Evolutionary conservation across 305 asterid genomes (phyloP).

Genomic region (Rubia balearica): DNA sequence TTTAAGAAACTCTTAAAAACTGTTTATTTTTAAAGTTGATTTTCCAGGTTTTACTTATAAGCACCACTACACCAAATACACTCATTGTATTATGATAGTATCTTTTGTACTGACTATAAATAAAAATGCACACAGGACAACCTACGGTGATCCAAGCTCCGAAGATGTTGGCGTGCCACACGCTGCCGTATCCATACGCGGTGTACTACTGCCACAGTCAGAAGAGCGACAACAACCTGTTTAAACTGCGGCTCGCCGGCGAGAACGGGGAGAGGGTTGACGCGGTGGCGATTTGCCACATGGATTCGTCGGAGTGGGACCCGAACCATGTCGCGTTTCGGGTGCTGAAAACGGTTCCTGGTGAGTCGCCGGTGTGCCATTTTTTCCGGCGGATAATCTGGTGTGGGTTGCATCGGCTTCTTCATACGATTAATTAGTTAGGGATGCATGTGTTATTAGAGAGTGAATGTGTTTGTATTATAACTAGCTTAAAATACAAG

Average conservation of each 20-base stretch:
- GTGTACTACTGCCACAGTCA: constrained; percentile 76
- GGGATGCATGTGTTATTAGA: not conserved
- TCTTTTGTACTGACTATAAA: too few species aligned
- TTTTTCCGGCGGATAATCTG: constrained; percentile 69
- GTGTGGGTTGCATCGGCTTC: constrained; percentile 34
- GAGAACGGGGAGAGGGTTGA: constrained; percentile 46
- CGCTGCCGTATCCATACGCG: constrained; percentile 74
- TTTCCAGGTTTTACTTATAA: too few species aligned
- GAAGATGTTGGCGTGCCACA: constrained; percentile 54
- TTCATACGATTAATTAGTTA: constrained; percentile 10
- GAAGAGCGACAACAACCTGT: constrained; percentile 39
- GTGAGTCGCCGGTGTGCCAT: constrained; percentile 65
- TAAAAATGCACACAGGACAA: not conserved
- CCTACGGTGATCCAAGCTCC: constrained; percentile 30
- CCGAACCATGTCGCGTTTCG: constrained; percentile 47
- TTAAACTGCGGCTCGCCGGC: constrained; percentile 37
- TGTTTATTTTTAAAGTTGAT: too few species aligned
- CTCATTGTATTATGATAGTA: too few species aligned
- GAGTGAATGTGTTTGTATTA: not conserved
- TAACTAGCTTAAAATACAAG: not conserved
- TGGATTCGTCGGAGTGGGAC: constrained; percentile 75
- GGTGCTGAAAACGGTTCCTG: constrained; percentile 54
- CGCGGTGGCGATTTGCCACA: constrained; percentile 73
- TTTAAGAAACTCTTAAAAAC: too few species aligned
- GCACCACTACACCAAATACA: too few species aligned